A percentile compares a stretch with the other conserved stretches of the same genome.
Conservation (phyloP, 768 basidiomycete species). For the Sarcodon sp. region DNA sequence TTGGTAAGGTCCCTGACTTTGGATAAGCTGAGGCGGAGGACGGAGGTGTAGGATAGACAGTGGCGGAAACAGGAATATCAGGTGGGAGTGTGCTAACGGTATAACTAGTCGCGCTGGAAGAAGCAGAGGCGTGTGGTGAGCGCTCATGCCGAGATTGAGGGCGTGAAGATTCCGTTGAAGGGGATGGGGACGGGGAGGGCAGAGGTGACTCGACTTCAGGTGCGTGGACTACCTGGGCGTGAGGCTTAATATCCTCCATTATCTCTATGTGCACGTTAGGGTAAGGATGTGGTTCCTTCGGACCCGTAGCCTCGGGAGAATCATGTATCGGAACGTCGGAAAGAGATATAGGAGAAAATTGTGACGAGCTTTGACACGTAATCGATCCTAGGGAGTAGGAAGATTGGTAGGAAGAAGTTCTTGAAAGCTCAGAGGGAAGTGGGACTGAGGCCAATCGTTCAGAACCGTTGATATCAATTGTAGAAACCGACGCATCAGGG, state of each 20-base stretch:
- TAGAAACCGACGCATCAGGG: slow-evolving; percentile 42
- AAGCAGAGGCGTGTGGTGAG: slow-evolving; percentile 11
- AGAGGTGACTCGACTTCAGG: no score
- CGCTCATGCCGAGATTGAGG: background rate
- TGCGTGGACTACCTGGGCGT: background rate
- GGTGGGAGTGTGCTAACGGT: background rate
- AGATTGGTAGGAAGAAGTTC: slow-evolving; percentile 10
- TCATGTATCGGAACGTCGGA: background rate
- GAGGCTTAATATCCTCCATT: background rate
- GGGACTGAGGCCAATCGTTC: slow-evolving; percentile 6
- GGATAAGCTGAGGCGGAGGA: slow-evolving; percentile 15
- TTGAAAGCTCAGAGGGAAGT: slow-evolving; percentile 13
- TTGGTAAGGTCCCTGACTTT: slow-evolving; percentile 12
- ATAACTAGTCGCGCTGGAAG: slow-evolving; percentile 6
- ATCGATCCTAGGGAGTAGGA: slow-evolving; percentile 9
- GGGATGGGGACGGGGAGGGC: background rate
- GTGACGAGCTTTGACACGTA: no score
- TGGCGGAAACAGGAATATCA: slow-evolving; percentile 11
- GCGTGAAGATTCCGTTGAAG: background rate
- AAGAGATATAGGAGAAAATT: background rate
- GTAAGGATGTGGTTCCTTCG: background rate
- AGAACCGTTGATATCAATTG: slow-evolving; percentile 37
- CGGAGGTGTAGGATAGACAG: slow-evolving; percentile 18
- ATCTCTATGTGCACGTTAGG: background rate
- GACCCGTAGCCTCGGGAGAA: background rate